Evolutionary conservation across 257 asterid genomes (phyloP).

Genomic region (Solanum sitiens): DNA sequence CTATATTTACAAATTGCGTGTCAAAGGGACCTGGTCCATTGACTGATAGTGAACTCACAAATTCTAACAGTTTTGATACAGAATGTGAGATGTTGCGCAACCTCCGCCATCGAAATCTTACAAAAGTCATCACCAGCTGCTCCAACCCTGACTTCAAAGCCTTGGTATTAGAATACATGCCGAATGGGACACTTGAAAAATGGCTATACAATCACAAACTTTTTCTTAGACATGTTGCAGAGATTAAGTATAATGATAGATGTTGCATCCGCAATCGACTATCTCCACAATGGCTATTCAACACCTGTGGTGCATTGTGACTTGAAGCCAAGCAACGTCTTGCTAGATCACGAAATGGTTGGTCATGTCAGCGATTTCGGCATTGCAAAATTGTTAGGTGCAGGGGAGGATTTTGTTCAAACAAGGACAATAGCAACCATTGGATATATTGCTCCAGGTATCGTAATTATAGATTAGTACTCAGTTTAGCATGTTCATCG

Average conservation of each 20-base stretch:
- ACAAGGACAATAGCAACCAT: neutral
- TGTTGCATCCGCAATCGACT: neutral
- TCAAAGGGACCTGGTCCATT: too few relatives aligned
- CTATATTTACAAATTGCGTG: too few relatives aligned
- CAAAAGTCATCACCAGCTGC: neutral
- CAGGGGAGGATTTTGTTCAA: neutral
- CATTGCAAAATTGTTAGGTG: neutral
- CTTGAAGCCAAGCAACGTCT: neutral
- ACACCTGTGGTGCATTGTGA: neutral
- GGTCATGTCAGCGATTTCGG: neutral
- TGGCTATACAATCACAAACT: neutral
- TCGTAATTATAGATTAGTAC: neutral
- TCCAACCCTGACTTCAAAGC: neutral
- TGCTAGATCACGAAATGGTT: neutral
- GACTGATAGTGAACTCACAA: too few relatives aligned
- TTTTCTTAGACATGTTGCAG: neutral
- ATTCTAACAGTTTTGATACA: neutral
- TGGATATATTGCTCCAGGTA: neutral
- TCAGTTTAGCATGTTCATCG: neutral
- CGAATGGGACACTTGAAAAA: neutral
- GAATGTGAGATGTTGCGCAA: neutral
- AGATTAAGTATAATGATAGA: neutral
- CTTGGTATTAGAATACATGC: neutral
- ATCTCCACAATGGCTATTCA: neutral
- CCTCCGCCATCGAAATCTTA: neutral